These are phyloP conservation scores for Meyerozyma athensensis DNA, from an alignment of 1,139 yeast genomes.

Conservation along the genomic window DNA sequence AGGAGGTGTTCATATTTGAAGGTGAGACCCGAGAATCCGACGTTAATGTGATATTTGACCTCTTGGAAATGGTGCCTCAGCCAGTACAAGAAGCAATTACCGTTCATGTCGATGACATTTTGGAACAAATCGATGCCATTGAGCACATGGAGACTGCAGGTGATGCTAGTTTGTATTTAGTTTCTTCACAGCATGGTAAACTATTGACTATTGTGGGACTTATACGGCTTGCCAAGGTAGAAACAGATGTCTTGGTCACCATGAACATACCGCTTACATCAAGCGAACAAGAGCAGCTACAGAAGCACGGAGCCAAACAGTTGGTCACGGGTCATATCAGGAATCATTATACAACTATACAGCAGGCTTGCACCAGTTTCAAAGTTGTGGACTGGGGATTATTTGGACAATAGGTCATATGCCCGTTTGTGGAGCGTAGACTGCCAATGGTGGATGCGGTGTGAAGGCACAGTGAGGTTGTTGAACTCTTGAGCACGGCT, in stretches of 20 bases:
- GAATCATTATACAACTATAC: constrained; percentile 24
- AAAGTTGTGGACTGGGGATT: constrained; percentile 39
- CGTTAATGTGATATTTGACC: constrained; percentile 55
- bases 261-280: constrained; percentile 47
- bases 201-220: constrained; percentile 49
- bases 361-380: constrained; percentile 23
- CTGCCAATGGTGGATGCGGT: not conserved
- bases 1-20: constrained; percentile 67
- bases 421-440: not conserved
- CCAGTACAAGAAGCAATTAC: constrained; percentile 32
- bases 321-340: constrained; percentile 19
- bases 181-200: constrained; percentile 19
- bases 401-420: constrained; percentile 26
- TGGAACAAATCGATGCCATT: constrained; percentile 17
- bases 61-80: constrained; percentile 53
- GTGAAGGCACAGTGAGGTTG: not conserved
- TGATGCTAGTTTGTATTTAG: constrained; percentile 14
- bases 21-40: constrained; percentile 17
- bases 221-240: constrained; percentile 44
- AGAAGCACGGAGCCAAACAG: constrained; percentile 11
- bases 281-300: constrained; percentile 10
- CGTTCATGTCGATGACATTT: constrained; percentile 40
- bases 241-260: constrained; percentile 61
- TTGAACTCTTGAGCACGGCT: constrained; percentile 1
- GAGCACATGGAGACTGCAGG: constrained; percentile 7